Evolutionary conservation across 768 basidiomycete species (phyloP), one percentile per base, ranked within the genome.

Genomic region (Phallus indusiatus): DNA sequence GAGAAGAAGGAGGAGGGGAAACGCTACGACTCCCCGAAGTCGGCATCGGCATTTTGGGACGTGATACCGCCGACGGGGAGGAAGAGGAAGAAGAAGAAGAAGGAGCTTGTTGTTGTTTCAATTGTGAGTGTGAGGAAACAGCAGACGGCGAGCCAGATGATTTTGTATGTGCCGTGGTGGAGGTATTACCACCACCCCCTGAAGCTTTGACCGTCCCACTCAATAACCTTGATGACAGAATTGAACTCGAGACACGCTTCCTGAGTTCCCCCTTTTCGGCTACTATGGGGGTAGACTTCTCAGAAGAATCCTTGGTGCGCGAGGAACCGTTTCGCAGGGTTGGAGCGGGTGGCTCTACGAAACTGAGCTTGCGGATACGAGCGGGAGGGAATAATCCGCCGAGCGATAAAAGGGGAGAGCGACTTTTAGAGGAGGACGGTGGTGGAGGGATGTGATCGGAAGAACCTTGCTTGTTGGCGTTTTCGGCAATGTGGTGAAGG

Each of bases 341-440:
- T 16, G 17, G 11, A 22, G 50, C 11, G 20, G 56, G 56, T 21
- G 47, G 36, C n/a, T n/a, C 16, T 16, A 47, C 48, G 14, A 16
- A 14, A 21, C 57, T 59, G 14, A 46, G 17, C 34, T 53, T 59
- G 20, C 57, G 47, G n/a, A 20, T 24, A n/a, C 57, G 47, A 5
- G 49, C 35, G 1, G 37, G 47, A 12, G 42, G 49, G 3, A 56
- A 35, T 4, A 56, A 56, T 18, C 22, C 28, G 7, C 48, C 50
- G 16, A 59, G 22, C 14, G 57, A 51, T 5, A 48, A 21, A 34
- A 59, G 57, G 14, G 57, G 34, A 6, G 57, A 59, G 11, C 49
- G 24, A 34, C 33, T 51, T 20, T 22, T 22, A 17, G 55, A 47
- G 37, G 16, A 52, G n/a, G n/a, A n/a, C n/a, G n/a, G n/a, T n/a